These are phyloP conservation scores for Geotrichum candidum DNA, from an alignment of 1,139 yeast species.

Conservation along the genomic window DNA sequence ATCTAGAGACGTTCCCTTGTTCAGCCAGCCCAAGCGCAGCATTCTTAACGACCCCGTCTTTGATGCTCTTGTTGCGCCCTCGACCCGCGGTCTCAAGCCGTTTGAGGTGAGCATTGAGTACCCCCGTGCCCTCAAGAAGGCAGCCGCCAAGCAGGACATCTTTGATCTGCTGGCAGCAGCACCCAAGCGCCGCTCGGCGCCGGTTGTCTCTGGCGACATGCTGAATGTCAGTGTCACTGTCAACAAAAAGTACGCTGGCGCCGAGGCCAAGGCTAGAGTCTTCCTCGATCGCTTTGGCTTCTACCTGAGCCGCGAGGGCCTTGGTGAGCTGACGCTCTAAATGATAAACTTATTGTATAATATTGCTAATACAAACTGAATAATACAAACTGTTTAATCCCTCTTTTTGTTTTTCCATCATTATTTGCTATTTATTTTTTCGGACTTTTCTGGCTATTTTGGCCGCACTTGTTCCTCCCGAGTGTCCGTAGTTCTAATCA, in stretches of 20 bases:
- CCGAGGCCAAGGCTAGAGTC: slow-evolving; percentile 43
- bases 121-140: slow-evolving; percentile 24
- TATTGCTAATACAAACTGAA: not conserved
- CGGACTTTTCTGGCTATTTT: too few species aligned
- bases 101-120: slow-evolving; percentile 54
- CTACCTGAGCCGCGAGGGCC: slow-evolving; percentile 27
- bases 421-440: not conserved
- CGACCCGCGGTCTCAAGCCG: slow-evolving; percentile 39
- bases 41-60: slow-evolving; percentile 58
- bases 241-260: slow-evolving; percentile 41
- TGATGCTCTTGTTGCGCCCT: slow-evolving; percentile 53
- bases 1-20: slow-evolving; percentile 39
- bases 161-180: slow-evolving; percentile 36
- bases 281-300: slow-evolving; percentile 32
- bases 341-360: not conserved
- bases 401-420: not conserved
- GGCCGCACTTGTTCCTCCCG: too few species aligned
- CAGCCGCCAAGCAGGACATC: slow-evolving; percentile 36
- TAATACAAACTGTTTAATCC: not conserved
- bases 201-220: slow-evolving; percentile 23
- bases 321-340: slow-evolving; percentile 20
- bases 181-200: slow-evolving; percentile 24
- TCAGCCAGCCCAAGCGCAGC: slow-evolving; percentile 38
- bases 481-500: too few species aligned
- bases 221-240: slow-evolving; percentile 42